These are phyloP conservation scores for Coemansia sp. DNA, from an alignment of 192 early-diverging fungal genomes.

Conservation along the genomic window DNA sequence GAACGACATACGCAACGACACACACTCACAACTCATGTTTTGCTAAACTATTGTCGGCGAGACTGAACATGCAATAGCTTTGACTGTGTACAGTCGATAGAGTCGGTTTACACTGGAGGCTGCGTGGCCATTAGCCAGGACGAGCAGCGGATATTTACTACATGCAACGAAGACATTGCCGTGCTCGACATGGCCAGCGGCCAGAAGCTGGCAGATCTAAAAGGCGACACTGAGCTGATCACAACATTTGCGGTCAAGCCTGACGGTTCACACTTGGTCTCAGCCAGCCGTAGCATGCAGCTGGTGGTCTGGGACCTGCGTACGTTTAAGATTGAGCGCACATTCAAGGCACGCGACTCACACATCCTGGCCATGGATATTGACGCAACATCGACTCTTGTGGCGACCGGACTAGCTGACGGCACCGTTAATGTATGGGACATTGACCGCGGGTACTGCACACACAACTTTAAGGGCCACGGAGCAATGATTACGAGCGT, in stretches of 20 bases:
- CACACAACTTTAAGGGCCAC: slow-evolving; percentile 95
- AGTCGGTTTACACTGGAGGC: slow-evolving; percentile 91
- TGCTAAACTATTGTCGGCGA: background rate
- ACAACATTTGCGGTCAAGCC: slow-evolving; percentile 85
- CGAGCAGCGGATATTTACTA: slow-evolving; percentile 70
- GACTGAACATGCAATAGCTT: slow-evolving; percentile 55
- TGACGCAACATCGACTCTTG: slow-evolving; percentile 84
- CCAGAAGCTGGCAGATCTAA: slow-evolving; percentile 60
- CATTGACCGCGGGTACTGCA: slow-evolving; percentile 86
- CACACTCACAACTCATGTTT: background rate
- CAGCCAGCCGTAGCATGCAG: slow-evolving; percentile 77
- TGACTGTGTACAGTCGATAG: slow-evolving; percentile 74
- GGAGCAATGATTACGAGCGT: slow-evolving; percentile 81
- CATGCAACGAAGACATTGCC: slow-evolving; percentile 79
- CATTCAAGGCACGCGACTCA: slow-evolving; percentile 81
- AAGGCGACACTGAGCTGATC: slow-evolving; percentile 83
- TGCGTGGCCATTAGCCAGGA: slow-evolving; percentile 69
- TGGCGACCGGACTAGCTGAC: slow-evolving; percentile 96
- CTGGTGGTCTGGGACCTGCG: slow-evolving; percentile 80
- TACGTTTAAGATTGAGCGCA: slow-evolving; percentile 61
- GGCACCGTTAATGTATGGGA: slow-evolving; percentile 96
- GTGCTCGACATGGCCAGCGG: slow-evolving; percentile 72
- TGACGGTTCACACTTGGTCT: slow-evolving; percentile 73
- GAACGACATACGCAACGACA: background rate
- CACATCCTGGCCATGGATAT: slow-evolving; percentile 92